Base-by-base conservation (phyloP, 495 filamentous ascomycete genomes). In the Annulohypoxylon moriforme region DNA sequence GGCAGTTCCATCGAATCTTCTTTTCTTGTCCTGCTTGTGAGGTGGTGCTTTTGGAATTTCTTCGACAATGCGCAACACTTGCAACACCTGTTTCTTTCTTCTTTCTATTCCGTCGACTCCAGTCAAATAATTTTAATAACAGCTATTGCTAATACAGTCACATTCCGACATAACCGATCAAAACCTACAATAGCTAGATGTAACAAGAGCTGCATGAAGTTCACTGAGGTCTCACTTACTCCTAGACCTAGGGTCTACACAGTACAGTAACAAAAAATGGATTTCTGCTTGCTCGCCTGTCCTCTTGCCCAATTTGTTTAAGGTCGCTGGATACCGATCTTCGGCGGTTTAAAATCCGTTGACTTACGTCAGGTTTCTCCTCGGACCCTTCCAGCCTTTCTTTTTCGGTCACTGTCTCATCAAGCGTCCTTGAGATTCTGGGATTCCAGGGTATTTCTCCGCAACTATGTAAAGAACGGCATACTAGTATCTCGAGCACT, bases 281-380 rank as follows among this genome's bases (percentile, higher is more conserved):
- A 14, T 40, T 38, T 22, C 38, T 22, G 33, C 11, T 73, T 73
- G 66, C 65, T 73, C 71, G 66, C 31, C 66, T 73, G 66, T 73
- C 71, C 61, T 66, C 66, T 73, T 73, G 38, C 71, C 71, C 57
- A 66, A 67, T 73, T 60, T 66, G 71, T 69, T 64, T 22, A 69
- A 73, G 66, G 29, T 57, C 46, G 29, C 46, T 73, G 55, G 56
- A 65, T 64, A 64, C 66, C 71, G 67, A 69, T 72, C 46, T 72
- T 72, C 69, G 69, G 69, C 69, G 69, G 31, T 55, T 64, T 55
- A 60, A 40, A 67, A 67, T 64, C 69, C 55, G 64, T 49, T 24
- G 31, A 68, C 64, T 68, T 72, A 72, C 69, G 69, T 72, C 64
- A 72, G 60, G 69, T 60, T 64, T 49, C 31, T 64, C 36, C 53